Evolutionary conservation across 2,329 filamentous ascomycete genomes (phyloP), one percentile per base, ranked within the genome.

Genomic region (Aspergillus ochraceoroseus): DNA sequence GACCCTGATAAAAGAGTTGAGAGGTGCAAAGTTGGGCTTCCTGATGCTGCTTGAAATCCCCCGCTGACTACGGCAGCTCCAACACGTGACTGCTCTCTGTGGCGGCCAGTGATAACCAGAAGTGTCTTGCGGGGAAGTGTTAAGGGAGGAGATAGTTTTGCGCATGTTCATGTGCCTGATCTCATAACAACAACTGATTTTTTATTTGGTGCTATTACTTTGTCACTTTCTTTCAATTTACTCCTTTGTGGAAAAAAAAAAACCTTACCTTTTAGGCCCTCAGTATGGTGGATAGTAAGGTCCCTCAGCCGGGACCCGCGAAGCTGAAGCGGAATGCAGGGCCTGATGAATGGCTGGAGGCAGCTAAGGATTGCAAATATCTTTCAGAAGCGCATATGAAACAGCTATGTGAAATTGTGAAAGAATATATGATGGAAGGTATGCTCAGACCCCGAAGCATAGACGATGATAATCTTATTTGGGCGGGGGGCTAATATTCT

Each of bases 341-440:
- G 9, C 81, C 94, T 22, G 87, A 95, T 64, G 89, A 96, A 70
- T 98, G 92, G 92, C 77, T 98, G 20, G 86, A 92, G 62, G 86
- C 94, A 66, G 92, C 92, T 30, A 95, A 95, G 69, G 85, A 92
- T 67, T 96, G 92, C 71, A 92, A 94, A 66, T 95, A 96, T 65
- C 77, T 98, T 37, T 92, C 92, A 34, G 92, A 98, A 70, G 72
- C 83, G 48, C 87, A 94, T 59, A 98, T 98, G 92, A 98, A 98
- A 75, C 86, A 94, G 66, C 77, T 98, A 33, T 98, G 92, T 66
- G 92, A 98, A 72, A 94, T 94, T 63, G 92, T 96, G 46, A 98
- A 98, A 73, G 92, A 96, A 70, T 94, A 87, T 52, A 76, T 98
- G 58, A 98, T 98, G 92, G 92, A 98, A 75, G 87, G 87, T 92